Conservation (phyloP, 2,329 filamentous ascomycete genomes). For the Sporothrix protearum region DNA sequence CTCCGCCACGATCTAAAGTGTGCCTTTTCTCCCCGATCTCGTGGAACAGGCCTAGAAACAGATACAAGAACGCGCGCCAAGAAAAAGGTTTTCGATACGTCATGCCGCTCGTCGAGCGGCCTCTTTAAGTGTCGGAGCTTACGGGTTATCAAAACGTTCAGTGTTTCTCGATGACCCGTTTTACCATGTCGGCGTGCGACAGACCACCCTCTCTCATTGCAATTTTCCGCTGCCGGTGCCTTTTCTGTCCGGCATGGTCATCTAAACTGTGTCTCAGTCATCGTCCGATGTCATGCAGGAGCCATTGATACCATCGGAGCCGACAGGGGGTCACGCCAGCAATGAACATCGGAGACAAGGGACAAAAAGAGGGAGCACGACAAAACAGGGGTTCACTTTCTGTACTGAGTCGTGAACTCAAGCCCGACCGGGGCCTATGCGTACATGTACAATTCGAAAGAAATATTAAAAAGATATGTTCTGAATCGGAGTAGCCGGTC, state of each 20-base stretch:
- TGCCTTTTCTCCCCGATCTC: background rate
- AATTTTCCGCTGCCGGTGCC: background rate
- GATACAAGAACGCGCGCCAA: background rate
- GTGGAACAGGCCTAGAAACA: background rate
- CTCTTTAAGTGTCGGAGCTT: background rate
- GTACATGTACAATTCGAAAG: background rate
- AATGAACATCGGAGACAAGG: background rate
- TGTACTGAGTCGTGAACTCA: too few species aligned
- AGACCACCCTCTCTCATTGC: slow-evolving; percentile 9
- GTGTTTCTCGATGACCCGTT: background rate
- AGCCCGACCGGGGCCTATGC: background rate
- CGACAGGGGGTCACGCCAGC: background rate
- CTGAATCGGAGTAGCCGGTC: background rate
- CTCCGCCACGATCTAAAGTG: background rate
- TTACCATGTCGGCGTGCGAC: background rate
- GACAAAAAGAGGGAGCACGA: background rate
- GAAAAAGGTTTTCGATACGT: background rate
- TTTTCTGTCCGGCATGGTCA: background rate
- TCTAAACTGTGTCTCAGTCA: slow-evolving; percentile 5
- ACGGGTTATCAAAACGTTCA: background rate
- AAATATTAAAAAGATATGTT: background rate
- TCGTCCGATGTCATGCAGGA: slow-evolving; percentile 9
- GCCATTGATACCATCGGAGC: background rate
- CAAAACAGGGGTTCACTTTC: background rate
- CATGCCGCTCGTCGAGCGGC: background rate